A percentile compares a stretch with the other conserved stretches of the same genome.
Evolutionary conservation across 805 yeast genomes (phyloP).

Genomic region (Limtongozyma cylindracea): DNA sequence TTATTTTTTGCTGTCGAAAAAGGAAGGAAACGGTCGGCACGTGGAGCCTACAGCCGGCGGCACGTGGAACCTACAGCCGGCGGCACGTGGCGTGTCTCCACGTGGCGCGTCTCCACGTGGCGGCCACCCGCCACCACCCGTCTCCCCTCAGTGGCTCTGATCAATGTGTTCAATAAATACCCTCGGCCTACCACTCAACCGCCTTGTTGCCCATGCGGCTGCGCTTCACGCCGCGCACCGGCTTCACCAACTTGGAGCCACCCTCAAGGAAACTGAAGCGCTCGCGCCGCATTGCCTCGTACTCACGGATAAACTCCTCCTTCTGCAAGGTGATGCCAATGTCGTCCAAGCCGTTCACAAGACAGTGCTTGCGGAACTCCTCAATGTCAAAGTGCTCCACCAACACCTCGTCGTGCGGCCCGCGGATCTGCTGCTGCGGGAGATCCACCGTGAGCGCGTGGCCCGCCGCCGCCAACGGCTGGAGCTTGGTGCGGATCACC

Average conservation of each 20-base stretch:
- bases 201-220: constrained; percentile 6
- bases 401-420: constrained; percentile 30
- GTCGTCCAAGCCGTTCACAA: constrained; percentile 87
- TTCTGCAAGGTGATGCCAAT: constrained; percentile 88
- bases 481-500: constrained; percentile 39
- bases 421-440: constrained; percentile 61
- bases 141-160: too few relatives aligned
- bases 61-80: too few relatives aligned
- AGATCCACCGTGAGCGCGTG: constrained; percentile 54
- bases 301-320: constrained; percentile 48
- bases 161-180: too few relatives aligned
- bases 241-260: constrained; percentile 37
- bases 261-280: constrained; percentile 85
- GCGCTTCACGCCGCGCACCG: too few relatives aligned
- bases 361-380: constrained; percentile 81
- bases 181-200: constrained; percentile 53
- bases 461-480: constrained; percentile 63
- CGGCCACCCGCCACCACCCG: too few relatives aligned
- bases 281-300: constrained; percentile 53
- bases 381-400: constrained; percentile 75
- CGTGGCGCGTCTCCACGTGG: too few relatives aligned
- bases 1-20: too few relatives aligned
- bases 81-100: too few relatives aligned
- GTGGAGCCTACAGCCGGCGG: too few relatives aligned
- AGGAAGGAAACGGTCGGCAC: too few relatives aligned